Evolutionary conservation across 208 protist genomes (phyloP).

Genomic region (Blastocrithidia nonstop): DNA sequence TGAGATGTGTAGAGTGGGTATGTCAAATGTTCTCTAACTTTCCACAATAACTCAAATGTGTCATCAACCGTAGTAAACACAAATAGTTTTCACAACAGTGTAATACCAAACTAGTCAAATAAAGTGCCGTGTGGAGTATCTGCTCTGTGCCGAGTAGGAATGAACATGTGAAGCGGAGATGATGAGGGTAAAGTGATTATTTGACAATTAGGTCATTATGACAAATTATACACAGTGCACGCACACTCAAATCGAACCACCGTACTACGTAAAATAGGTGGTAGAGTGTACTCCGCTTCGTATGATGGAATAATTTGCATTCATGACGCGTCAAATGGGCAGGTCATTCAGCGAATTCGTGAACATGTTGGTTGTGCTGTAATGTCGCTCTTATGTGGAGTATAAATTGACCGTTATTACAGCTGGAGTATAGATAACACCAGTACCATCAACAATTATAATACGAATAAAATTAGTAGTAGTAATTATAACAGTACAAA

Average conservation of each 20-base stretch:
- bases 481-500: not conserved
- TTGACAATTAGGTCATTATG: conserved; percentile 57
- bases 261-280: conserved; percentile 38
- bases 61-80: no score
- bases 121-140: conserved; percentile 38
- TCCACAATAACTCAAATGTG: no score
- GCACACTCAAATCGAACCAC: conserved; percentile 34
- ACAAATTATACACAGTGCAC: conserved; percentile 24
- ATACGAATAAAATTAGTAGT: not conserved
- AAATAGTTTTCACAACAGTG: no score
- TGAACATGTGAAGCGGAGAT: conserved; percentile 75
- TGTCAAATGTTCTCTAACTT: no score
- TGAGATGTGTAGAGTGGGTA: conserved; percentile 63
- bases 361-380: conserved; percentile 33
- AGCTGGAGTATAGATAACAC: not conserved
- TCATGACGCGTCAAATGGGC: conserved; percentile 21
- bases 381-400: no score
- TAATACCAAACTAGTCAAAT: conserved; percentile 5
- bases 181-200: conserved; percentile 34
- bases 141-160: conserved; percentile 50
- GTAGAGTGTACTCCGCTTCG: conserved; percentile 47
- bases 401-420: conserved; percentile 9
- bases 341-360: conserved; percentile 33
- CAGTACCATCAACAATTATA: not conserved
- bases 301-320: conserved; percentile 60